Base-by-base conservation (phyloP, 306 rosid species). In the Purshia tridentata region DNA sequence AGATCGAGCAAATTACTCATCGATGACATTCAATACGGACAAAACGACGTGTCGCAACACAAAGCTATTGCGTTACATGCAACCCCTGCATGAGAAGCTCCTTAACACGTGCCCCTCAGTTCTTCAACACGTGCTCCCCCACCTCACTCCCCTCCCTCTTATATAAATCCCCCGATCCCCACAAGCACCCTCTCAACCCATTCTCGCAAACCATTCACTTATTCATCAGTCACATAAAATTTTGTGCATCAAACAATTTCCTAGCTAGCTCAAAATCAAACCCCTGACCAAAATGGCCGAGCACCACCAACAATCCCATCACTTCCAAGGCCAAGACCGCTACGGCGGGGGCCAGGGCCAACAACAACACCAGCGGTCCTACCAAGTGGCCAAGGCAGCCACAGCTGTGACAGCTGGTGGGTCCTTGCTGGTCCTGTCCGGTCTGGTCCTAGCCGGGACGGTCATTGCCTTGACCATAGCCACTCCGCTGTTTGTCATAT, bases 401-500 rank as follows among this genome's bases (percentile, higher is more conserved):
- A 88, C 96, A 0, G 97, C 96, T 0, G 86, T 77, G 23, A 84
- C 92, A 0, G 85, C 90, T 0, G 96, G 96, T 0, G 89, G 94
- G 0, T 93, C 96, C 7, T 83, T 93, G 35, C 41, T 93, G 5
- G 67, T 88, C 47, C 83, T 91, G 37, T 82, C 98, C 0, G 88
- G 83, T 0, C 52, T 93, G 50, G 52, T 81, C 6, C 56, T 88
- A 0, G 84, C 91, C 1, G 87, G 69, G 0, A 86, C 97, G 0
- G 91, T 91, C 15, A 81, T 93, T 0, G 85, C 77, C 0, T 76
- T 93, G 29, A 83, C 96, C 52, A 23, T 88, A 0, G 84, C 69
- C 1, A 91, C 92, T 0, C 98, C 96, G 0, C 76, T 93, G 55
- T 80, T 93, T 0, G 90, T 91, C 20, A 74, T 93, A n/a, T 93